Percentiles rank a stretch among this genome's conserved stretches.
phyloP scores from a whole-genome alignment of 2,329 filamentous ascomycete genomes.

The Waltergamsia citrina region DNA sequence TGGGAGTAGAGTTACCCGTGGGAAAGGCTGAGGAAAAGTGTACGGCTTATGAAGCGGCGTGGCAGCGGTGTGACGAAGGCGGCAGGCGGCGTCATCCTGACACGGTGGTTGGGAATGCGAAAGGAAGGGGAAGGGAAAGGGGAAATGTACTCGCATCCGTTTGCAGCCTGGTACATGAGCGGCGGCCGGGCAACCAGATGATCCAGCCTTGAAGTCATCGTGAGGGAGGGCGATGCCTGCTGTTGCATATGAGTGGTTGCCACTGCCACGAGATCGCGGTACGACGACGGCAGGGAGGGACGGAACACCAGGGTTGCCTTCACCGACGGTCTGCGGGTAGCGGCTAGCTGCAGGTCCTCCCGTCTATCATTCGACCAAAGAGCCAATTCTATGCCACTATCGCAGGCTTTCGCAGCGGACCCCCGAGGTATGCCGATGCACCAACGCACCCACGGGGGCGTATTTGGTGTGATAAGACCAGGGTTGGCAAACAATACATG shows the following conservation, averaged over 20 bases:
- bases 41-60: conserved; percentile 4
- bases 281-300: not conserved
- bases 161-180: conserved; percentile 2
- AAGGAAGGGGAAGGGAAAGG: no score
- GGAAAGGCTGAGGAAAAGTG: not conserved
- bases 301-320: not conserved
- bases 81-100: conserved; percentile 6
- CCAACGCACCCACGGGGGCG: no score
- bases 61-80: conserved; percentile 7
- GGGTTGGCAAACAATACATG: no score
- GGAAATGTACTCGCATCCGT: conserved; percentile 1
- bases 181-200: not conserved
- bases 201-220: conserved; percentile 5
- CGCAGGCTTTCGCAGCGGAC: no score
- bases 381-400: no score
- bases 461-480: conserved; percentile 2
- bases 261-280: not conserved
- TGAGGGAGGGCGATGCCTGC: conserved; percentile 1
- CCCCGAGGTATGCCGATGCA: no score
- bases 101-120: not conserved
- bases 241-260: conserved; percentile 1
- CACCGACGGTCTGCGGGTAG: conserved; percentile 1
- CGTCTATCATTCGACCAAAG: not conserved
- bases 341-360: conserved; percentile 1
- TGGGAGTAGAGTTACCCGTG: no score